Base-by-base conservation (phyloP, 352 stramenopile species). In the Plasmopara viticola region DNA sequence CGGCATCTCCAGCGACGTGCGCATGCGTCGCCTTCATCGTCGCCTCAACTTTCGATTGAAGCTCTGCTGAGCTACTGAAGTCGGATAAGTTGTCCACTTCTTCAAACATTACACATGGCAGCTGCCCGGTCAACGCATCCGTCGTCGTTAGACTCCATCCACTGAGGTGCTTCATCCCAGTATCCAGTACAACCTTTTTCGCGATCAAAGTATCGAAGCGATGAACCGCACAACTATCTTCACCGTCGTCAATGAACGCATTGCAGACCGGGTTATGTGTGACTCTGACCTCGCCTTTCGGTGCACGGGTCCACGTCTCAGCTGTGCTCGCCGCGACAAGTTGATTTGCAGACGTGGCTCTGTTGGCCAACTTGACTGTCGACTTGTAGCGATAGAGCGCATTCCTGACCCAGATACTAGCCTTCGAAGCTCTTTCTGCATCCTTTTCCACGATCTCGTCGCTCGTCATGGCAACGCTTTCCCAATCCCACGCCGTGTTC, bases 151-250 rank as follows among this genome's bases (percentile, higher is more conserved):
- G 41, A 40, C 9, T 53, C 5, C 29, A 43, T 34, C 31, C 35
- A 25, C 20, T 1, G 1, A 25, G 1, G 20, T 37, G 37, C 49
- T 58, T 60, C 51, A 31, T 31, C 38, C 51, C 20, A 25, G 20
- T 25, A 25, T 55, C 51, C 15, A 45, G 5, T 13, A 14, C 30
- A n/a, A 12, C 15, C 47, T 58, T 17, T 41, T 17, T 1, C 20
- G 1, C 20, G 20, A 25, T 25, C 33, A 14, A 9, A 6, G 60
- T 15, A 57, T 55, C 49, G 64, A 60, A 40, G 12, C 40, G 57
- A 70, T 62, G 66, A 53, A 34, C 51, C 43, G 47, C 56, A 56
- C 52, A 70, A 70, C 13, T 28, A 60, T 70, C 53, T 17, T 33
- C 33, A 25, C 7, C 30, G 18, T 7, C 44, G 13, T 30, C 33